Evolutionary conservation across 1,284 basidiomycete species (phyloP), one percentile per base, ranked within the genome.

Genomic region (Ganoderma sinense): DNA sequence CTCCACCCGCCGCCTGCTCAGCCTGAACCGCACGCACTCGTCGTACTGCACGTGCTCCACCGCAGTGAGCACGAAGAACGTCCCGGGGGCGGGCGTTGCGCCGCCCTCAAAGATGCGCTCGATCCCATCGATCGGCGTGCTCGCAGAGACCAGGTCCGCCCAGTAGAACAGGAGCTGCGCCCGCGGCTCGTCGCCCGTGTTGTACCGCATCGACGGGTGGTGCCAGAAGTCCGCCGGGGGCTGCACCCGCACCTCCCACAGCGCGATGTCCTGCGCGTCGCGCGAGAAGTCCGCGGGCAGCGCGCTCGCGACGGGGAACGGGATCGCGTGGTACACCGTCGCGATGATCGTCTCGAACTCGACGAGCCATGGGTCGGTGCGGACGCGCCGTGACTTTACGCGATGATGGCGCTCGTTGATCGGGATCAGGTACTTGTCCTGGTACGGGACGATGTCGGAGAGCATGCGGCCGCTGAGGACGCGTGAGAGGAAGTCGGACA

Each of bases 281-380:
- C 20, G 66, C 23, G 41, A 33, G 40, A 62, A 51, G 53, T 20
- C 23, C 23, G 48, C 23, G 48, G 48, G 48, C n/a, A 53, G 48
- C 33, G 43, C 7, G 53, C 29, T 43, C 8, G 76, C 59, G 6
- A 82, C 40, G 5, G 79, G 75, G 71, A 82, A 83, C 16, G 80
- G 80, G 11, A 81, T 59, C 1, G 75, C 79, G 16, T 77, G 71
- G 43, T 75, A 73, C 2, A 75, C 75, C 1, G 73, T 66, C 14
- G 78, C 78, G 41, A 82, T 62, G 18, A 82, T 78, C 36, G 62
- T 75, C 68, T 82, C 78, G 36, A 82, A 64, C 66, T 83, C 82
- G 13, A 75, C 67, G 20, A 73, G 74, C 80, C 80, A 82, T 0
- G 79, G 77, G 51, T 78, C 77, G 20, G 81, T 74, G 36, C 79